A percentile compares a stretch with the other conserved stretches of the same genome.
phyloP scores from a whole-genome alignment of 163 green algal genomes.

The Chlorella variabilis region DNA sequence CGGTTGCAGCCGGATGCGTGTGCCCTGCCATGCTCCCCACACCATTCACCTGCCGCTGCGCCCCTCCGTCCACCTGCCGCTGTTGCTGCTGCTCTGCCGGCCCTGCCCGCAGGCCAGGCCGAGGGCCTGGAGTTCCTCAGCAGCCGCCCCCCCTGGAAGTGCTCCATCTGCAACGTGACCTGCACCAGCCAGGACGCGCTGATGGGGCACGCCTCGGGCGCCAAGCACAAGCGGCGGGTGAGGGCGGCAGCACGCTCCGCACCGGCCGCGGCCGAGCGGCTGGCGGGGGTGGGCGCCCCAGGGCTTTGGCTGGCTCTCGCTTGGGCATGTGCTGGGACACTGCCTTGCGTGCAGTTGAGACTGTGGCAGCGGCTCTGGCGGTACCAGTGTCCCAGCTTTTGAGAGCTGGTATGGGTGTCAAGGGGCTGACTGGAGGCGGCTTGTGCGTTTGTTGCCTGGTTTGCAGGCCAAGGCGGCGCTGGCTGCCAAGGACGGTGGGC shows the following conservation, averaged over 20 bases:
- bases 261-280: too few relatives aligned
- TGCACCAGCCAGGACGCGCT: constrained; percentile 92
- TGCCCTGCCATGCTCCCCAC: neutral
- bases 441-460: neutral
- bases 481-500: constrained; percentile 16
- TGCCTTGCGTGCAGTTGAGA: too few relatives aligned
- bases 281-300: too few relatives aligned
- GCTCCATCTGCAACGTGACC: constrained; percentile 90
- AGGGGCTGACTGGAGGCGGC: too few relatives aligned
- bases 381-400: too few relatives aligned
- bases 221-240: constrained; percentile 85
- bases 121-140: constrained; percentile 76
- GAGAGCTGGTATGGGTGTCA: too few relatives aligned
- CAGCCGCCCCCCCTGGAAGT: constrained; percentile 82
- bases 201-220: constrained; percentile 79
- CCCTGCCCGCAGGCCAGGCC: constrained; percentile 33
- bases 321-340: too few relatives aligned
- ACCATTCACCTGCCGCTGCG: neutral
- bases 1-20: neutral
- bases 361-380: too few relatives aligned
- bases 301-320: too few relatives aligned
- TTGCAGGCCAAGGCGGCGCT: constrained; percentile 39
- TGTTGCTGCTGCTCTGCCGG: neutral
- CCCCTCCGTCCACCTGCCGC: neutral
- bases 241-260: too few relatives aligned